Percentiles rank a stretch among this genome's conserved stretches.
These are phyloP conservation scores for Datura wrightii DNA, from an alignment of 257 asterid species.

Conservation along the genomic window DNA sequence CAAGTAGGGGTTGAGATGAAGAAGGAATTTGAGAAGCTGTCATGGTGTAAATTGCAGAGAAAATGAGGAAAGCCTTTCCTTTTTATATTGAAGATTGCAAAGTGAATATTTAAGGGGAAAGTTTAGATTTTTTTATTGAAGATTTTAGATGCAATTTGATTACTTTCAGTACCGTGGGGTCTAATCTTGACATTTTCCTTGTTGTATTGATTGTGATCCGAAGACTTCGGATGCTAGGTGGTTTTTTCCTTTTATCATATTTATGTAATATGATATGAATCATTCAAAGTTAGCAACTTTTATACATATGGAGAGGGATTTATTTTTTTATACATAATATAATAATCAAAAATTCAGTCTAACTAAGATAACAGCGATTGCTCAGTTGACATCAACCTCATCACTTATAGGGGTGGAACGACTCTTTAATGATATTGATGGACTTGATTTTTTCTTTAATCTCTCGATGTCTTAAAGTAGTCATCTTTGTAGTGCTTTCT, in stretches of 20 bases:
- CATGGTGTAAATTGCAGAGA: conserved; percentile 7
- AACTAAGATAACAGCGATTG: background rate
- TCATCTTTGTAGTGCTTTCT: background rate
- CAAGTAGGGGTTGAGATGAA: conserved; percentile 37
- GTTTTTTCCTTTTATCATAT: background rate
- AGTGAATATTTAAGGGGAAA: background rate
- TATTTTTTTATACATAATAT: too few relatives aligned
- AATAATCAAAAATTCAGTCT: background rate
- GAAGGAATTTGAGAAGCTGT: conserved; percentile 25
- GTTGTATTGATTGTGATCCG: background rate
- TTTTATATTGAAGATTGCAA: background rate
- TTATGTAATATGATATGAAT: background rate
- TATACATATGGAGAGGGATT: too few relatives aligned
- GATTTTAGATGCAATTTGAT: background rate
- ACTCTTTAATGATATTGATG: background rate
- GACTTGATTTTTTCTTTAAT: background rate
- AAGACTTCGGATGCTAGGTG: background rate
- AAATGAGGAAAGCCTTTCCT: background rate
- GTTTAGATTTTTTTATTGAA: background rate
- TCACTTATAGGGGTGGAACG: rapidly evolving
- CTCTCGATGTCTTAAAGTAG: background rate
- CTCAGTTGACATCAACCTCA: rapidly evolving
- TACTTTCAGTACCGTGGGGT: background rate
- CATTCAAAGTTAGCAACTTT: too few relatives aligned
- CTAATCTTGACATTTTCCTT: background rate